phyloP scores from a whole-genome alignment of 331 rosid genomes.

The Dryas integrifolia region DNA sequence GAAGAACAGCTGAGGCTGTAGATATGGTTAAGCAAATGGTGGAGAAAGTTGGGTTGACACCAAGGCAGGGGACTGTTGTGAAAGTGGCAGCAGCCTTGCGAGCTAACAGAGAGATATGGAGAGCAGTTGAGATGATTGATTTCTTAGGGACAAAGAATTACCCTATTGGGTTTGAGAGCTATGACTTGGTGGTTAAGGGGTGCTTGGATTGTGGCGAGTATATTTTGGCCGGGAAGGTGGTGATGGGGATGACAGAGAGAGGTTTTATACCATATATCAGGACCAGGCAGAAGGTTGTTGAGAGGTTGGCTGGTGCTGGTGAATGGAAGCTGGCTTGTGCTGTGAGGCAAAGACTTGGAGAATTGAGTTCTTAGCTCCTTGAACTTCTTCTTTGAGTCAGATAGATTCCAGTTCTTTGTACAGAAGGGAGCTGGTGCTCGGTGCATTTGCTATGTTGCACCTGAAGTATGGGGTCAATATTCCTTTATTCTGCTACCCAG shows the following conservation, averaged over 20 bases:
- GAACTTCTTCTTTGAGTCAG: background rate
- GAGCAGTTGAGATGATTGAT: constrained; percentile 59
- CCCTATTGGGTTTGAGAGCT: constrained; percentile 63
- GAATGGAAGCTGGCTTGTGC: constrained; percentile 72
- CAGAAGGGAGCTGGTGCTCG: background rate
- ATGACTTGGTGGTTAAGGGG: constrained; percentile 67
- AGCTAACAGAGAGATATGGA: constrained; percentile 66
- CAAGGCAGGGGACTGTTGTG: constrained; percentile 55
- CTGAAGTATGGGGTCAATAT: background rate
- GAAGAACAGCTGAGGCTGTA: constrained; percentile 53
- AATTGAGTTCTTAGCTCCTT: constrained; percentile 43
- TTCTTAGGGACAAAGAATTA: constrained; percentile 55
- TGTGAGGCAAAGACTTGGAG: constrained; percentile 66
- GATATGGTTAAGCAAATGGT: constrained; percentile 65
- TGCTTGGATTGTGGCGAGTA: constrained; percentile 65
- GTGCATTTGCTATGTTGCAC: background rate
- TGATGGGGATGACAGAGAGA: constrained; percentile 56
- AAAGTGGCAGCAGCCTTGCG: constrained; percentile 56
- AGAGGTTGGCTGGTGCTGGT: constrained; percentile 61
- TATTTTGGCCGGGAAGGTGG: constrained; percentile 67
- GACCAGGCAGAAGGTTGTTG: constrained; percentile 74
- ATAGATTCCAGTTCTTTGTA: background rate
- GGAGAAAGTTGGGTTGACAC: constrained; percentile 54
- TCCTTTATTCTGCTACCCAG: constrained; percentile 5
- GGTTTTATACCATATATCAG: constrained; percentile 62